These are phyloP conservation scores for Murraya paniculata DNA, from an alignment of 345 rosid genomes.

Conservation along the genomic window DNA sequence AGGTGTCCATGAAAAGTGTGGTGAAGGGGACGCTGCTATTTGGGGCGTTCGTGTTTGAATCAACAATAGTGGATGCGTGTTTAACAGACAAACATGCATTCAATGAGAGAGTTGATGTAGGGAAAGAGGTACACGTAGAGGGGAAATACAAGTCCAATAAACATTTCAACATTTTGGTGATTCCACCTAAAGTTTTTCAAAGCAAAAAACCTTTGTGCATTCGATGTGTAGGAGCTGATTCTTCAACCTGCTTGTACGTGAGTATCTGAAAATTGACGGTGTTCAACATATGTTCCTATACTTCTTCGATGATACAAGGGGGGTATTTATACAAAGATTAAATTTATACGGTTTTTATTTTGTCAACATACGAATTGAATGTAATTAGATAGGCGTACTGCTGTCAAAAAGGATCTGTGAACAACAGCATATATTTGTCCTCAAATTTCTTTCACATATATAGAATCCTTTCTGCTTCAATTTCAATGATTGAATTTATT, in stretches of 20 bases:
- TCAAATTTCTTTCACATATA: neutral
- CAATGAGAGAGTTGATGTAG: neutral
- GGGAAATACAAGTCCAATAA: neutral
- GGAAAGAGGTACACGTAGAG: neutral
- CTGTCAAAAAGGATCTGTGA: neutral
- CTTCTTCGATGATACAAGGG: neutral
- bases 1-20: constrained; percentile 74
- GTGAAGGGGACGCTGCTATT: constrained; percentile 87
- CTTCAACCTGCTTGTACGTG: neutral
- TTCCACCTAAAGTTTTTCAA: neutral
- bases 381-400: neutral
- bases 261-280: neutral
- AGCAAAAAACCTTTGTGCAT: neutral
- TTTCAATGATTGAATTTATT: neutral
- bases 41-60: constrained; percentile 64
- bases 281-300: neutral
- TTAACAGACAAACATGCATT: neutral
- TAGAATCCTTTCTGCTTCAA: neutral
- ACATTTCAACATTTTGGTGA: neutral
- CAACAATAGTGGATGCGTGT: neutral
- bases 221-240: neutral
- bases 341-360: neutral
- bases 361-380: neutral
- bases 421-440: neutral
- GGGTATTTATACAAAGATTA: neutral